Percentiles rank a stretch among this genome's conserved stretches.
These are phyloP conservation scores for Phytopythium vexans DNA, from an alignment of 352 stramenopile genomes.

Conservation along the genomic window DNA sequence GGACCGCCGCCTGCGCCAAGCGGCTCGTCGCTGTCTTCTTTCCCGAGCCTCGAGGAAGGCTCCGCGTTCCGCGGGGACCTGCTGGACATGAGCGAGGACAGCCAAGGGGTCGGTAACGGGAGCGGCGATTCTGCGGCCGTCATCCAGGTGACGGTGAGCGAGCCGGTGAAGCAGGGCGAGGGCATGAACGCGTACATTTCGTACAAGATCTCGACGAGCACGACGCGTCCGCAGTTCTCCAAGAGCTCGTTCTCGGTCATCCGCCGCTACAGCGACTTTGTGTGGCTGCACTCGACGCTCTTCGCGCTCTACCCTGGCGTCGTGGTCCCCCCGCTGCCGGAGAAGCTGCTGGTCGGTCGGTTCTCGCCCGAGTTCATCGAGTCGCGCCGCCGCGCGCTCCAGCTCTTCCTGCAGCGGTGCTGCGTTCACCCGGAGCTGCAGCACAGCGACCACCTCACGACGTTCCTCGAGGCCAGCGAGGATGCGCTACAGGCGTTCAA, in stretches of 20 bases:
- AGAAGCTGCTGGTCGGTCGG: constrained; percentile 94
- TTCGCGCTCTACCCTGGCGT: constrained; percentile 83
- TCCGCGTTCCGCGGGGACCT: constrained; percentile 13
- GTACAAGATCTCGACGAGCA: constrained; percentile 92
- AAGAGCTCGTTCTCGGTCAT: constrained; percentile 90
- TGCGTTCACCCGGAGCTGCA: constrained; percentile 80
- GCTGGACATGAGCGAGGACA: constrained; percentile 8
- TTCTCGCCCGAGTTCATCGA: constrained; percentile 94
- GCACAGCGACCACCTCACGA: constrained; percentile 80
- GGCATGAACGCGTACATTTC: constrained; percentile 98
- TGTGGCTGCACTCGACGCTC: constrained; percentile 93
- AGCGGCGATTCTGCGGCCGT: constrained; percentile 11
- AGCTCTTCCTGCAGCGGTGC: constrained; percentile 80
- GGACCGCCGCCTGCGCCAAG: not conserved
- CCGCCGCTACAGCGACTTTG: constrained; percentile 94
- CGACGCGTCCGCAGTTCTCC: constrained; percentile 77
- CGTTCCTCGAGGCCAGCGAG: constrained; percentile 79
- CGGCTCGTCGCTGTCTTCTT: constrained; percentile 4
- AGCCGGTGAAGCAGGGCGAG: constrained; percentile 95
- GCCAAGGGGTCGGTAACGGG: not conserved
- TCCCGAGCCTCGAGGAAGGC: constrained; percentile 4
- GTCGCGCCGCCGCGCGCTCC: constrained; percentile 68
- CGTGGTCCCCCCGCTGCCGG: constrained; percentile 93
- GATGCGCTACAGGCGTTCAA: constrained; percentile 65
- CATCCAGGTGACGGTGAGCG: constrained; percentile 89